Evolutionary conservation across 768 basidiomycete genomes (phyloP), one percentile per base, ranked within the genome.

Genomic region (Auricularia sp.): DNA sequence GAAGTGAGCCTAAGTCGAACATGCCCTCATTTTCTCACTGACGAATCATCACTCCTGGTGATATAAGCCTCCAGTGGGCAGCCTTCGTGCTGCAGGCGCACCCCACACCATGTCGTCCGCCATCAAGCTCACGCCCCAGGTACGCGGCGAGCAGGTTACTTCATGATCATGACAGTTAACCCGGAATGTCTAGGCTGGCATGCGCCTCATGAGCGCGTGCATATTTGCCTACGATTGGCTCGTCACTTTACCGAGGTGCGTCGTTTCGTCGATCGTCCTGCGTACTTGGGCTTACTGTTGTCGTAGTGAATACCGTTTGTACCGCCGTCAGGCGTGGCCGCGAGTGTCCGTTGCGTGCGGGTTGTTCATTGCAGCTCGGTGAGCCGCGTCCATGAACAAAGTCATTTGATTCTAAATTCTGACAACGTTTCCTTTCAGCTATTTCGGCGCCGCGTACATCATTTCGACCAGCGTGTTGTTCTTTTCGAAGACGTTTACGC

Each of bases 131-230:
- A 54, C 8, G 6, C 53, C 53, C n/a, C 53, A 54, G 53, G 53
- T 54, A 54, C 29, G 29, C 29, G 53, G 53, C n/a, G 11, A 18
- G 11, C 18, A 47, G 44, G 29, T 29, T 29, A 29, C 29, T 29
- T 29, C 29, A 29, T 29, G 29, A 29, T 29, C 29, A 29, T 29
- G 3, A 29, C 29, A 29, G 29, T 29, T 42, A 4, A 42, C 39
- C 39, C 8, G 12, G 12, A 7, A 8, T 42, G 39, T 42, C n/a
- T 29, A 54, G 53, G 8, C 53, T 54, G 53, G 53, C 18, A 54
- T 54, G 53, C 53, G 53, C n/a, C 53, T 54, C n/a, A 54, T 54
- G 53, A n/a, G n/a, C 53, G 53, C 53, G 8, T n/a, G 53, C 53
- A 54, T 54, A 8, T 54, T 54, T 18, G 53, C 53, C 1, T 54